Conservation (phyloP, 2,329 filamentous ascomycete species). For the Immersiporthe knoxdaviesiana region DNA sequence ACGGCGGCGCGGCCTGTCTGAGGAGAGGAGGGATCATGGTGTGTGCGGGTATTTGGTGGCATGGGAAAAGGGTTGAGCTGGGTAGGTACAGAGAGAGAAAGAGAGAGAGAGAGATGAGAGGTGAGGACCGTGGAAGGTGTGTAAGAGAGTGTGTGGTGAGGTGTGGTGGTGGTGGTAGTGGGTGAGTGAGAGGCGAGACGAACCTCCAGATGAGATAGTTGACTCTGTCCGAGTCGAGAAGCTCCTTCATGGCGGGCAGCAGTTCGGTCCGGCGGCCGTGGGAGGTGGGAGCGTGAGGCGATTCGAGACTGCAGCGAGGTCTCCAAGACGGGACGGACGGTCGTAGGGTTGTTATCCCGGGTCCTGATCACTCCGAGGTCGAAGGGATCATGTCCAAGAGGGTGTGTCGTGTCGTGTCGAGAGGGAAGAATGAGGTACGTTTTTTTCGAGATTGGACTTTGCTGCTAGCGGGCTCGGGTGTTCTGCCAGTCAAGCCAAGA, state of each 20-base stretch:
- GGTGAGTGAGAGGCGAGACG: conserved; percentile 41
- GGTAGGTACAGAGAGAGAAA: conserved; percentile 8
- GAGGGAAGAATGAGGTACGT: conserved; percentile 26
- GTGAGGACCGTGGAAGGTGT: not conserved
- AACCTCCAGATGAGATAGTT: conserved; percentile 75
- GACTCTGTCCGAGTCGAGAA: conserved; percentile 67
- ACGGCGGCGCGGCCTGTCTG: not conserved
- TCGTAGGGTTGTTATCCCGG: not conserved
- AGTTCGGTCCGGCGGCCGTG: conserved; percentile 31
- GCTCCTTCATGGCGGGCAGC: conserved; percentile 58
- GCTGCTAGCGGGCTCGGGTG: conserved; percentile 19
- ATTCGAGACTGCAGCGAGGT: conserved; percentile 7
- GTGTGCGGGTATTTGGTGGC: conserved; percentile 1
- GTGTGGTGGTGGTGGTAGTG: conserved; percentile 12
- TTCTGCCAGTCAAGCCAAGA: conserved; percentile 6
- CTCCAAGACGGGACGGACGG: conserved; percentile 4
- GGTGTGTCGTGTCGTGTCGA: conserved; percentile 10
- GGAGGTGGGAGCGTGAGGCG: conserved; percentile 24
- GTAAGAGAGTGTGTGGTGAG: not conserved
- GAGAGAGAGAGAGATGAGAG: not conserved
- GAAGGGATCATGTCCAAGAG: conserved; percentile 11
- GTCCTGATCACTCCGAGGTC: not conserved
- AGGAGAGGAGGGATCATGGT: not conserved
- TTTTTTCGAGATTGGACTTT: conserved; percentile 28
- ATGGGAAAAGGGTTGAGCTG: conserved; percentile 15